These are phyloP conservation scores for Aspergillus sp. DNA, from an alignment of 2,329 filamentous ascomycete species.

Conservation along the genomic window DNA sequence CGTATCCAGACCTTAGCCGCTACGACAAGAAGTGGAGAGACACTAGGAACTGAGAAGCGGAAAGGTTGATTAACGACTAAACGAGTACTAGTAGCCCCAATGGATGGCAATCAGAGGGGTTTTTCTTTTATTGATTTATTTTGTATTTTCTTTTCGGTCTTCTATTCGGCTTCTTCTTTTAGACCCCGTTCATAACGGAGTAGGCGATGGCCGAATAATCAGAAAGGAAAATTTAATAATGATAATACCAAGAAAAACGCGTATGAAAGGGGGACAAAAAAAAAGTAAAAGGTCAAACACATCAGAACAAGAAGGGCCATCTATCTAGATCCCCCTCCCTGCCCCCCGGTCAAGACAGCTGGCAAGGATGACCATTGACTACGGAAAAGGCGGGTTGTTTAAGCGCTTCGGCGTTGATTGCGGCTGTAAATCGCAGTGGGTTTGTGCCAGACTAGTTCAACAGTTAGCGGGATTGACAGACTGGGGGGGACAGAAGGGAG, in stretches of 20 bases:
- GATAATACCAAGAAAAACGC: not conserved
- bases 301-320: not conserved
- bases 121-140: not conserved
- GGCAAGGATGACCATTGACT: not conserved
- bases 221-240: not conserved
- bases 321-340: not conserved
- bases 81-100: not conserved
- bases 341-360: not conserved
- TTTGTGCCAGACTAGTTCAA: conserved; percentile 5
- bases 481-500: conserved; percentile 2
- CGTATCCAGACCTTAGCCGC: not conserved
- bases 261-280: not conserved
- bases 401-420: conserved; percentile 8
- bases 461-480: conserved; percentile 9
- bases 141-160: not conserved
- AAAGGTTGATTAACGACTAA: not conserved
- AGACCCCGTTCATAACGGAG: not conserved
- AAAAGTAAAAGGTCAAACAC: not conserved
- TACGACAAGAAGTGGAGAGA: not conserved
- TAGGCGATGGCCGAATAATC: not conserved
- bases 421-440: conserved; percentile 7
- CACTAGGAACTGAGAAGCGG: not conserved
- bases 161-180: not conserved
- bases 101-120: not conserved
- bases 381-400: conserved; percentile 1